Evolutionary conservation across 2,329 filamentous ascomycete species (phyloP), one percentile per base, ranked within the genome.

Genomic region (Ascosphaera apis): DNA sequence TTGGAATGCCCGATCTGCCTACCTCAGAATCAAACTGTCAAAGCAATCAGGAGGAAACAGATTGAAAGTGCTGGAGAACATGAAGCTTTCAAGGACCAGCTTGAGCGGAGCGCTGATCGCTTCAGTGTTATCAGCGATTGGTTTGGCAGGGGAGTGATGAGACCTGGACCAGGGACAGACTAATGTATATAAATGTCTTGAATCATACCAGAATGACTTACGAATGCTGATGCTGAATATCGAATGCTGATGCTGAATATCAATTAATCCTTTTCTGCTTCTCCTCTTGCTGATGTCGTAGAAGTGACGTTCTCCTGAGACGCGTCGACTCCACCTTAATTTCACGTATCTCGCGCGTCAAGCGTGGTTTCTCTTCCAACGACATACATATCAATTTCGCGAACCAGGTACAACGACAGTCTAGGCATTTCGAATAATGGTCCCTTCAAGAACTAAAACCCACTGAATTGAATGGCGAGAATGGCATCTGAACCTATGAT

Each of bases 41-140:
- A 78, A 41, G 82, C 86, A 38, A 86, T 95, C 52, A 70, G 82
- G 41, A 69, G 72, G 47, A 76, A 80, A 13, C 88, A 98, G 58
- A 70, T 81, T 37, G 86, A 93, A 55, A 78, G 78, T 35, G 78
- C 81, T 0, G 77, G 76, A 44, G 69, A 82, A 48, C 84, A 95
- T 57, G 86, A 93, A 45, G 57, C 95, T 47, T 98, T 98, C 60
- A 68, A 72, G 54, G 70, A 77, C 40, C 82, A 83, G 45, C 55
- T 98, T 43, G 72, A 72, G 48, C 62, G 74, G 43, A 81, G 78
- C 37, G 72, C 73, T 28, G 84, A 92, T 54, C 67, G 79, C 36
- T 93, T 95, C 53, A 78, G 71, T n/a, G 86, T 82, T 1, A 69
- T 95, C 38, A 81, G 82, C 40, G 82, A 92, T 50, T 98, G 88